Conservation (phyloP, 768 basidiomycete species). For the Suillus subluteus region DNA sequence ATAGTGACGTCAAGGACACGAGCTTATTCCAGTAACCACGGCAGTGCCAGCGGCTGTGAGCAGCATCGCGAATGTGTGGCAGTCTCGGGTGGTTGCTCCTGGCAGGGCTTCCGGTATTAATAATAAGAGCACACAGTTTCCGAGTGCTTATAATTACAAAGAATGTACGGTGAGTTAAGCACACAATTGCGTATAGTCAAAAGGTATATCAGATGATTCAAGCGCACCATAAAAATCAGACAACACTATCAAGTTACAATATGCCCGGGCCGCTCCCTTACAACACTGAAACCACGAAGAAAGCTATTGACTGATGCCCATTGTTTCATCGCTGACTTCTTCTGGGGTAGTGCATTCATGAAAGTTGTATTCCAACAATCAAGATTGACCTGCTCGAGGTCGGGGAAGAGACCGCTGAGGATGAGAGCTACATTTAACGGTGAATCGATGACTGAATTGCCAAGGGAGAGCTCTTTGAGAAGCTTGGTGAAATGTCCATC, state of each 20-base stretch:
- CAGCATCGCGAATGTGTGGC: no score
- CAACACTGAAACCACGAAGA: not conserved
- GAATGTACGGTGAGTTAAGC: not conserved
- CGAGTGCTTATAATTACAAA: not conserved
- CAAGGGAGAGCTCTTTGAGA: slow-evolving; percentile 16
- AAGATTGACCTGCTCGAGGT: slow-evolving; percentile 21
- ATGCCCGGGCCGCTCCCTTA: not conserved
- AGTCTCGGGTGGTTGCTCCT: no score
- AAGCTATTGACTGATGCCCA: not conserved
- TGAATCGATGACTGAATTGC: slow-evolving; percentile 23
- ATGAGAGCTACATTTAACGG: slow-evolving; percentile 19
- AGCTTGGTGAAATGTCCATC: not conserved
- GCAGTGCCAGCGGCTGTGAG: no score
- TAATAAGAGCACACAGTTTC: no score
- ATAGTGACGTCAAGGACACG: no score
- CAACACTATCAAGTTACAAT: not conserved
- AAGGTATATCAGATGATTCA: not conserved
- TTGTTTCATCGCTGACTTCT: not conserved
- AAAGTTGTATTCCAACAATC: slow-evolving; percentile 20
- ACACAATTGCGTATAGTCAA: not conserved
- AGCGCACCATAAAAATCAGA: not conserved
- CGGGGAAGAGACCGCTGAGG: slow-evolving; percentile 21
- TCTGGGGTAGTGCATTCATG: not conserved
- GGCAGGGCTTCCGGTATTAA: no score
- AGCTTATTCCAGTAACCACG: no score